Base-by-base conservation (phyloP, 345 rosid genomes). In the Arabis hirsuta region DNA sequence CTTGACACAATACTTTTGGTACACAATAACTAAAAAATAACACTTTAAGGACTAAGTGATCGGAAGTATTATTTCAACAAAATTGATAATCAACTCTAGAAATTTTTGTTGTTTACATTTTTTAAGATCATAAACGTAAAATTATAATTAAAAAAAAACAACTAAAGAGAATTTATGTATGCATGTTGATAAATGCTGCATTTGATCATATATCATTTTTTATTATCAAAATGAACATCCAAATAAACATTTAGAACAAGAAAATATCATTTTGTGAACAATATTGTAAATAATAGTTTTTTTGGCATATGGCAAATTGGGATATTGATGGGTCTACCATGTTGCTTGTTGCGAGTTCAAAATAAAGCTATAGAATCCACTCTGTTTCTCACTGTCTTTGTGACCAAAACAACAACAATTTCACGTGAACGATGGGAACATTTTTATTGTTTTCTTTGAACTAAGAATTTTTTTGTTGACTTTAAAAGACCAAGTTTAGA, bases 361-460 rank as follows among this genome's bases (percentile, higher is more conserved):
- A 76, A 69, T 62, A 76, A 69, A 69, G 79, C 71, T 55, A 62
- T 76, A 55, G 63, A 76, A 76, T 45, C 59, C 71, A 76, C 79
- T 76, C 70, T 76, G 79, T 76, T 76, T 39, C 79, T 69, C 79
- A 38, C 74, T 76, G 74, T 62, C 74, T 76, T 20, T 69, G 79
- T 62, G 79, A 76, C 74, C 7, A 47, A 32, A 55, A 44, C 36
- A 34, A 53, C 34, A 75, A 61, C 69, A 54, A n/a, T 57, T 76
- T 69, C 79, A 76, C 79, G 74, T 76, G 79, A 69, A 55, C 71
- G 71, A 76, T 76, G 58, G 69, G 4, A 46, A 76, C 74, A 38
- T 29, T 62, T 76, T 27, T 47, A 62, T 76, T 55, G 60, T 69
- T 76, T 76, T 69, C 74, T 46, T 69, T 39, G 47, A 19, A 46